Evolutionary conservation across 192 early-diverging fungal species (phyloP).

Genomic region (Coemansia aciculifera): DNA sequence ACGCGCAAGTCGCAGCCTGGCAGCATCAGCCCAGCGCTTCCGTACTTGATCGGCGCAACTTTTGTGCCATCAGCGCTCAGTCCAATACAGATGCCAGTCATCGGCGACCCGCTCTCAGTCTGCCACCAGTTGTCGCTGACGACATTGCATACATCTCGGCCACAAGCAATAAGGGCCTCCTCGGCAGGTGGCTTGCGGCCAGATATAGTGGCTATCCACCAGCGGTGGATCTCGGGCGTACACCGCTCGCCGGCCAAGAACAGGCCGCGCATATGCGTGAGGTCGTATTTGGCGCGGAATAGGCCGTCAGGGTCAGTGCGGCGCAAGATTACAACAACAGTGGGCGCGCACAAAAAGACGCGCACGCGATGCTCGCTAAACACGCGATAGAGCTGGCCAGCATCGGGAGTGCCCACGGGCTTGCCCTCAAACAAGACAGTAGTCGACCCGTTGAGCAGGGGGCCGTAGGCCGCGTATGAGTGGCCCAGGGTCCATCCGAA

Average conservation of each 20-base stretch:
- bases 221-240: slow-evolving; percentile 73
- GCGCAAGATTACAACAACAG: slow-evolving; percentile 78
- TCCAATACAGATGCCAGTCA: slow-evolving; percentile 71
- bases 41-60: slow-evolving; percentile 56
- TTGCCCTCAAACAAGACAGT: slow-evolving; percentile 87
- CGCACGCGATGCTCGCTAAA: slow-evolving; percentile 75
- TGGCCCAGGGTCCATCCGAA: slow-evolving; percentile 90
- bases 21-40: slow-evolving; percentile 76
- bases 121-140: slow-evolving; percentile 91
- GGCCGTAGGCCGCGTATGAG: slow-evolving; percentile 79
- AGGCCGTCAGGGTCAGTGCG: slow-evolving; percentile 72
- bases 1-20: slow-evolving; percentile 78
- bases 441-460: slow-evolving; percentile 72
- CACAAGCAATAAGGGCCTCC: slow-evolving; percentile 16
- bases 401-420: slow-evolving; percentile 77
- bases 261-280: slow-evolving; percentile 63
- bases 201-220: slow-evolving; percentile 53
- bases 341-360: slow-evolving; percentile 81
- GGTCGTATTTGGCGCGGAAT: slow-evolving; percentile 60
- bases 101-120: slow-evolving; percentile 83
- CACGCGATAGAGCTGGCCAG: slow-evolving; percentile 78
- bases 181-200: slow-evolving; percentile 20
- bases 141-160: slow-evolving; percentile 43
- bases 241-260: slow-evolving; percentile 84
- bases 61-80: slow-evolving; percentile 37